These are phyloP conservation scores for Saccharomyces hybrid DNA, from an alignment of 1,139 yeast species.

Conservation along the genomic window DNA sequence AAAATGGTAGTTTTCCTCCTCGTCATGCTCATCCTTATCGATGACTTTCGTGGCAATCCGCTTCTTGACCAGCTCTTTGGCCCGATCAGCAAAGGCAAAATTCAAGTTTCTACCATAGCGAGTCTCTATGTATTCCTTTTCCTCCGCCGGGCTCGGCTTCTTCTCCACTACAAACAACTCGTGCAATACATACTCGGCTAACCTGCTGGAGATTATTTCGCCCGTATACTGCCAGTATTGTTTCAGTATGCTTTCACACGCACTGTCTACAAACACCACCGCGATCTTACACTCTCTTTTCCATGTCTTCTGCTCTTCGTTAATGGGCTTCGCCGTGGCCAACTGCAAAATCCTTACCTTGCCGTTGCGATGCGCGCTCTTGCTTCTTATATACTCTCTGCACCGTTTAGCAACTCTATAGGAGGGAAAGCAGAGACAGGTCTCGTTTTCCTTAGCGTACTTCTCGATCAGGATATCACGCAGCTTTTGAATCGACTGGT, in stretches of 20 bases:
- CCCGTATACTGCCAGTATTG: conserved; percentile 96
- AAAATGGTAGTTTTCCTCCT: conserved; percentile 31
- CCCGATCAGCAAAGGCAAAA: conserved; percentile 63
- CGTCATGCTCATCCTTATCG: conserved; percentile 34
- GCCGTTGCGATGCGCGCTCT: conserved; percentile 55
- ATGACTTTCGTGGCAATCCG: conserved; percentile 67
- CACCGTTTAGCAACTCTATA: conserved; percentile 77
- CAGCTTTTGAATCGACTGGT: conserved; percentile 58
- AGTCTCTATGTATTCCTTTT: conserved; percentile 70
- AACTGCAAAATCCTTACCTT: conserved; percentile 68
- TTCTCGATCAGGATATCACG: conserved; percentile 40
- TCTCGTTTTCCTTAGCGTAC: conserved; percentile 67
- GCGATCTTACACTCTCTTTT: conserved; percentile 63
- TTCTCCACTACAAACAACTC: conserved; percentile 39
- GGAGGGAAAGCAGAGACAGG: conserved; percentile 64
- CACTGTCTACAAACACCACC: conserved; percentile 57
- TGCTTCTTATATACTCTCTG: conserved; percentile 56
- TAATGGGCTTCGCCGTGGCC: conserved; percentile 61
- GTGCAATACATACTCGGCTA: conserved; percentile 74
- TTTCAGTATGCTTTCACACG: conserved; percentile 54
- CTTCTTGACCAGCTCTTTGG: conserved; percentile 63
- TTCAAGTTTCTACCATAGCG: conserved; percentile 86
- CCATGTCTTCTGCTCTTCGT: conserved; percentile 50
- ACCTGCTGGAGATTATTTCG: conserved; percentile 86
- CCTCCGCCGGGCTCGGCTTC: conserved; percentile 35